Evolutionary conservation across 2,329 filamentous ascomycete species (phyloP).

Genomic region (Phoma sp.): DNA sequence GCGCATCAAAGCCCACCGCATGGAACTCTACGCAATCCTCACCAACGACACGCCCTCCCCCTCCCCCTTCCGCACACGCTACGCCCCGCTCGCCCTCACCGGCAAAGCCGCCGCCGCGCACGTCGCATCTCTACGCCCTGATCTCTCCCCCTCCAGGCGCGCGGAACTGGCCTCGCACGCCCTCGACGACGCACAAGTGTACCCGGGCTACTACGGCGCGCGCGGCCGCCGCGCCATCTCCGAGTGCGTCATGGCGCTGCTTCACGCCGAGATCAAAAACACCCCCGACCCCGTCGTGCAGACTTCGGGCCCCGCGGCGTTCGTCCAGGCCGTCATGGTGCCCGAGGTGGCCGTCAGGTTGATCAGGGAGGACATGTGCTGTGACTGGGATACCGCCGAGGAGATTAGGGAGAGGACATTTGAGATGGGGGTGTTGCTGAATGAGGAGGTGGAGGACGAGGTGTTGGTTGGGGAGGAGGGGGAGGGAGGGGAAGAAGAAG

Average conservation of each 20-base stretch:
- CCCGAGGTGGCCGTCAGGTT: slow-evolving; percentile 67
- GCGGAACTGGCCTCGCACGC: slow-evolving; percentile 36
- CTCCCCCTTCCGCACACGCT: slow-evolving; percentile 23
- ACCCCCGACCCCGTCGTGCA: slow-evolving; percentile 40
- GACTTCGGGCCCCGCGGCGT: slow-evolving; percentile 38
- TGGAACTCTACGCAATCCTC: slow-evolving; percentile 65
- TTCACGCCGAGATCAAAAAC: slow-evolving; percentile 36
- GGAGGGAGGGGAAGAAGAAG: slow-evolving; percentile 23
- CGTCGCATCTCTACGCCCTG: slow-evolving; percentile 40
- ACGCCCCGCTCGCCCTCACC: slow-evolving; percentile 30
- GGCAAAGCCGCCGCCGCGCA: slow-evolving; percentile 35
- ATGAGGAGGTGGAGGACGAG: slow-evolving; percentile 67
- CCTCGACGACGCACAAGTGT: slow-evolving; percentile 26
- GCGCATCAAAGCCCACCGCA: slow-evolving; percentile 64
- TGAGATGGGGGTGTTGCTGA: slow-evolving; percentile 69
- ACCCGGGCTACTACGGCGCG: slow-evolving; percentile 79
- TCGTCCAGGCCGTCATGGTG: slow-evolving; percentile 63
- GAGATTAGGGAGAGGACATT: slow-evolving; percentile 70
- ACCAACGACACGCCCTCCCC: slow-evolving; percentile 48
- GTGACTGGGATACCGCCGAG: slow-evolving; percentile 54
- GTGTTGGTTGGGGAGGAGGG: slow-evolving; percentile 36
- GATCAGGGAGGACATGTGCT: slow-evolving; percentile 63
- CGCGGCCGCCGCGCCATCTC: slow-evolving; percentile 75
- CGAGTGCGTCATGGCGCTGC: slow-evolving; percentile 44
- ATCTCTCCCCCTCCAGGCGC: slow-evolving; percentile 50